These are phyloP conservation scores for Quillaja saponaria DNA, from an alignment of 306 rosid species.

Conservation along the genomic window DNA sequence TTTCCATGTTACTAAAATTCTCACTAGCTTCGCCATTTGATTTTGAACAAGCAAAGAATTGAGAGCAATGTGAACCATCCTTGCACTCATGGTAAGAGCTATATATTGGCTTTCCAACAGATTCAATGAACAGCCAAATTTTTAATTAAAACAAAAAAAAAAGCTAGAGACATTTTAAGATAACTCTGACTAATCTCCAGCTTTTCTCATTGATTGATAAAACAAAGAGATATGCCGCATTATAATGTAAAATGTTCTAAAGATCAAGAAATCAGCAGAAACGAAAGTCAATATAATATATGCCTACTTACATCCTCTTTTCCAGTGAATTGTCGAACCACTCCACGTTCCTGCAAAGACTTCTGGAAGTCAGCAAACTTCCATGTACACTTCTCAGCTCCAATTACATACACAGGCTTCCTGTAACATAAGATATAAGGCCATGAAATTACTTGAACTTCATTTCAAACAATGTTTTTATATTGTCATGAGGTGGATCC, in stretches of 20 bases:
- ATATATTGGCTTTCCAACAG: not conserved
- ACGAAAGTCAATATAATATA: too few relatives aligned
- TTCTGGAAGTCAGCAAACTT: constrained; percentile 84
- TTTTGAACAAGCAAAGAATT: too few relatives aligned
- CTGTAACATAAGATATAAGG: constrained; percentile 42
- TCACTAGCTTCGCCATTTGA: too few relatives aligned
- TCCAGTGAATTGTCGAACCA: constrained; percentile 69
- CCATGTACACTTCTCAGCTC: constrained; percentile 81
- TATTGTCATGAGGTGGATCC: constrained; percentile 5
- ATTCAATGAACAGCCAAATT: not conserved
- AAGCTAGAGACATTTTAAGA: not conserved
- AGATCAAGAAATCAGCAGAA: not conserved
- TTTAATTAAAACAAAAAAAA: constrained; percentile 2
- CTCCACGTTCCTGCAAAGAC: constrained; percentile 66
- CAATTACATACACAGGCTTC: constrained; percentile 84
- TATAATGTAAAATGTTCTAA: constrained; percentile 2
- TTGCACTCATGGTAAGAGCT: constrained; percentile 11
- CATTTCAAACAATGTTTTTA: constrained; percentile 24
- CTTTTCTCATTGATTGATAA: not conserved
- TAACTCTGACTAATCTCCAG: not conserved
- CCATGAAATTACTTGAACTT: constrained; percentile 25
- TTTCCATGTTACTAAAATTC: too few relatives aligned
- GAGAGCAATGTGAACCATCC: not conserved
- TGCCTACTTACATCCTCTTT: constrained; percentile 82
- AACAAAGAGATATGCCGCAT: not conserved